phyloP scores from a whole-genome alignment of 495 filamentous ascomycete species.

The Immersiella caudata region DNA sequence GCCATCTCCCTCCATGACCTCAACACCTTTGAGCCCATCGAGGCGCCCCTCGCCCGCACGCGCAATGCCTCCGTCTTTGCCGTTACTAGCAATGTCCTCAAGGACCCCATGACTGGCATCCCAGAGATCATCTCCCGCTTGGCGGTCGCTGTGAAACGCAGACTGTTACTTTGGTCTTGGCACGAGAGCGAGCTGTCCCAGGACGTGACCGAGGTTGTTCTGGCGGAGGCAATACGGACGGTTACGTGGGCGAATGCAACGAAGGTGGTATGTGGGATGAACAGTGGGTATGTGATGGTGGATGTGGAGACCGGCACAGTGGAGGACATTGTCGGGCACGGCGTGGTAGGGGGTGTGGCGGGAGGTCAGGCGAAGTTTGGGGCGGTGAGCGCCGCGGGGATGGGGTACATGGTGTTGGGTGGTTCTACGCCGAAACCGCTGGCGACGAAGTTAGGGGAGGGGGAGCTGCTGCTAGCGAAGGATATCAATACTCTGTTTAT shows the following conservation, averaged over 20 bases:
- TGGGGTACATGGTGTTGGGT: constrained; percentile 95
- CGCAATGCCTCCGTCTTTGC: constrained; percentile 89
- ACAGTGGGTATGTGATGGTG: constrained; percentile 83
- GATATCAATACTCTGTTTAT: constrained; percentile 96
- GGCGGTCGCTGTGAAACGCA: constrained; percentile 89
- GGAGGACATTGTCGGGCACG: constrained; percentile 78
- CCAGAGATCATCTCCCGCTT: constrained; percentile 87
- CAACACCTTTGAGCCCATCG: constrained; percentile 76
- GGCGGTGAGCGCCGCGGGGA: constrained; percentile 64
- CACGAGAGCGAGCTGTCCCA: constrained; percentile 83
- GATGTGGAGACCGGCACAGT: constrained; percentile 73
- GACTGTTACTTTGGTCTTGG: constrained; percentile 90
- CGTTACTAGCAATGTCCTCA: constrained; percentile 90
- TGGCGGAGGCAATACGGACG: constrained; percentile 78
- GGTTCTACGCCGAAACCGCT: constrained; percentile 88
- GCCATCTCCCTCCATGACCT: constrained; percentile 88
- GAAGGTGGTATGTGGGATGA: constrained; percentile 83
- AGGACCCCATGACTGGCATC: constrained; percentile 82
- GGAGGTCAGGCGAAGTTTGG: constrained; percentile 67
- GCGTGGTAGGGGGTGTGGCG: constrained; percentile 68
- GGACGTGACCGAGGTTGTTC: constrained; percentile 73
- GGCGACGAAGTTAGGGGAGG: constrained; percentile 77
- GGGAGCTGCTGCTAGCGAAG: constrained; percentile 85
- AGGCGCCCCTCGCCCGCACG: constrained; percentile 67
- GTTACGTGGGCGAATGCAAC: constrained; percentile 88